Evolutionary conservation across 345 rosid genomes (phyloP).

Genomic region (Eucalyptus paniculata): DNA sequence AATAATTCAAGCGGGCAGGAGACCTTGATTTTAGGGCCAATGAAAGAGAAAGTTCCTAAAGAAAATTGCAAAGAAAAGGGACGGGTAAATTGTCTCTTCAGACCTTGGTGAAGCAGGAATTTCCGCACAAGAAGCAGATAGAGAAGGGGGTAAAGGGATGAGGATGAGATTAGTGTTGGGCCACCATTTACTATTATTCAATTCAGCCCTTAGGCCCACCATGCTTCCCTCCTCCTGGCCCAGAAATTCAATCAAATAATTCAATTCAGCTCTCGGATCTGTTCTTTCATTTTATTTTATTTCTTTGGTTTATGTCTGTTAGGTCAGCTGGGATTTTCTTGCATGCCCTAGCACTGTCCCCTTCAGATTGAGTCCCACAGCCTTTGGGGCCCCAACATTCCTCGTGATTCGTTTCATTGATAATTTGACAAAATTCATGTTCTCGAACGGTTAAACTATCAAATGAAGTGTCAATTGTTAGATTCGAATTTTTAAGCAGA

Average conservation of each 20-base stretch:
- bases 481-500: neutral
- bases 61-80: neutral
- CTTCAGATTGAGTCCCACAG: neutral
- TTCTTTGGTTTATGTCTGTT: neutral
- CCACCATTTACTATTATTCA: neutral
- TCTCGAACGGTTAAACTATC: neutral
- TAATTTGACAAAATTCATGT: neutral
- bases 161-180: neutral
- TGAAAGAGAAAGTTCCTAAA: neutral
- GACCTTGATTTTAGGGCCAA: neutral
- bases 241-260: neutral
- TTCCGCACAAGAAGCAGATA: neutral
- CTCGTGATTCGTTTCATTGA: neutral
- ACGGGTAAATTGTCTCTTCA: neutral
- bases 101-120: neutral
- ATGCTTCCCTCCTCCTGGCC: neutral
- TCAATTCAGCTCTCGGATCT: neutral
- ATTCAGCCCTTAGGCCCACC: neutral
- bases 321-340: neutral
- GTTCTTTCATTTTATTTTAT: neutral
- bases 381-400: neutral
- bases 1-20: neutral
- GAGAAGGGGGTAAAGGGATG: neutral
- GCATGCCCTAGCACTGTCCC: neutral
- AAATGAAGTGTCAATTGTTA: fast-evolving